Conservation (phyloP, 495 filamentous ascomycete species). For the Trichoderma gamsii region DNA sequence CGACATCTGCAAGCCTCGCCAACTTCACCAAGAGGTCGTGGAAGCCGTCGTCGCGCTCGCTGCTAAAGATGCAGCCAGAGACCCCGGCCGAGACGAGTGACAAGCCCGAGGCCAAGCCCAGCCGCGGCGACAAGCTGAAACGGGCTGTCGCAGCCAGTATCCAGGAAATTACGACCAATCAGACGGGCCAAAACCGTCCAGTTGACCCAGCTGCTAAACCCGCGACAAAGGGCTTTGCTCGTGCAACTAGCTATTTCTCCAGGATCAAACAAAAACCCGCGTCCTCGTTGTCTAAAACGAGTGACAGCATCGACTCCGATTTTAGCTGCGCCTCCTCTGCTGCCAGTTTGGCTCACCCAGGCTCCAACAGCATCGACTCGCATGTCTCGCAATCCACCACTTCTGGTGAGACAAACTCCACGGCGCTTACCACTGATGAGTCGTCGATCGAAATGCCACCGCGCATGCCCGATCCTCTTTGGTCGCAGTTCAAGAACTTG, state of each 20-base stretch:
- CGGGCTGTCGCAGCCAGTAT: constrained; percentile 26
- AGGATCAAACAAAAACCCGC: constrained; percentile 12
- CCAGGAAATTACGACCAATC: constrained; percentile 29
- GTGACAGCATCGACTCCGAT: constrained; percentile 13
- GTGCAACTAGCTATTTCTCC: constrained; percentile 14
- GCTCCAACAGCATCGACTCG: constrained; percentile 28
- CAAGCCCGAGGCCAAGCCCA: neutral
- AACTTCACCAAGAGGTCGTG: constrained; percentile 63
- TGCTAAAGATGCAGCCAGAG: constrained; percentile 33
- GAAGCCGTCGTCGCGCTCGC: constrained; percentile 56
- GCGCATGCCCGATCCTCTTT: constrained; percentile 69
- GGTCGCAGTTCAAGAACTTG: constrained; percentile 72
- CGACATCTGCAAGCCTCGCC: constrained; percentile 51
- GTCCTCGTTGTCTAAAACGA: constrained; percentile 2
- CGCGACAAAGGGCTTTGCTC: constrained; percentile 1
- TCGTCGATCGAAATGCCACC: constrained; percentile 31
- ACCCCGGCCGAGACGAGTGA: neutral
- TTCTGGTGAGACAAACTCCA: constrained; percentile 14
- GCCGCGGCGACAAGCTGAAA: constrained; percentile 7
- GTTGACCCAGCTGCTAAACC: constrained; percentile 22
- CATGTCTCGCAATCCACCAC: constrained; percentile 25
- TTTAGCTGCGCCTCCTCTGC: constrained; percentile 31
- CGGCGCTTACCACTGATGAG: constrained; percentile 13
- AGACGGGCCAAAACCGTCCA: constrained; percentile 24
- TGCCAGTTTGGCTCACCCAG: constrained; percentile 28